Evolutionary conservation across 2,329 filamentous ascomycete species (phyloP).

Genomic region (Botryosphaeria dothidea): DNA sequence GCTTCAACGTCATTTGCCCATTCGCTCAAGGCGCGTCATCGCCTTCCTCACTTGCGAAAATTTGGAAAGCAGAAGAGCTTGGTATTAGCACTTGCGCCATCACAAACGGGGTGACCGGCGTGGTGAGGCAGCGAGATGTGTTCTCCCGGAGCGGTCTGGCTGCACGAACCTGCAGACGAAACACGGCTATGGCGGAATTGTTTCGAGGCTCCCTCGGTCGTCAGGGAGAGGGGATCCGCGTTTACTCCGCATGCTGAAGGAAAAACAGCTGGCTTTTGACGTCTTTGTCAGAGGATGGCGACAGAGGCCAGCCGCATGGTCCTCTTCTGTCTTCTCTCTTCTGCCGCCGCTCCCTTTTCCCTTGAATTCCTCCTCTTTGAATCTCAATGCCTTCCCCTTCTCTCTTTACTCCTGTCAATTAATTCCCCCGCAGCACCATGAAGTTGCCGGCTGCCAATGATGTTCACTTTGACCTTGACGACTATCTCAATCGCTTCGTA

Average conservation of each 20-base stretch:
- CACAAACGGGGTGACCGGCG: not conserved
- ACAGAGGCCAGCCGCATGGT: not conserved
- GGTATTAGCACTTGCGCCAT: not conserved
- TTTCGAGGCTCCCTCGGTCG: slow-evolving; percentile 1
- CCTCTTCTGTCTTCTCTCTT: not conserved
- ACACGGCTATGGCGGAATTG: not conserved
- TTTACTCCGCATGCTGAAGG: slow-evolving; percentile 4
- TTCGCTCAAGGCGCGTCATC: not conserved
- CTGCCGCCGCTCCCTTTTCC: not conserved
- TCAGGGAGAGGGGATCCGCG: not conserved
- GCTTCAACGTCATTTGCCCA: not conserved
- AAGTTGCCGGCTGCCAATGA: slow-evolving; percentile 5
- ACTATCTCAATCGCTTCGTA: slow-evolving; percentile 69
- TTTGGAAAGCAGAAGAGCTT: not conserved
- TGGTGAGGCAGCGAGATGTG: not conserved
- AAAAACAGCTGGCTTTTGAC: not conserved
- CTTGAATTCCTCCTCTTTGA: not conserved
- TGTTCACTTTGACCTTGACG: slow-evolving; percentile 72
- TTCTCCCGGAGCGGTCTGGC: not conserved
- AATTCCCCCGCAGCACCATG: not conserved
- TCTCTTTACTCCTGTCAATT: not conserved
- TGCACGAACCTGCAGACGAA: not conserved
- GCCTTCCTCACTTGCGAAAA: not conserved
- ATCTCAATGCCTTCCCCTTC: not conserved
- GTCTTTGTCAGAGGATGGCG: slow-evolving; percentile 4